Base-by-base conservation (phyloP, 2,329 filamentous ascomycete species). In the Aspergillaceae sp. region DNA sequence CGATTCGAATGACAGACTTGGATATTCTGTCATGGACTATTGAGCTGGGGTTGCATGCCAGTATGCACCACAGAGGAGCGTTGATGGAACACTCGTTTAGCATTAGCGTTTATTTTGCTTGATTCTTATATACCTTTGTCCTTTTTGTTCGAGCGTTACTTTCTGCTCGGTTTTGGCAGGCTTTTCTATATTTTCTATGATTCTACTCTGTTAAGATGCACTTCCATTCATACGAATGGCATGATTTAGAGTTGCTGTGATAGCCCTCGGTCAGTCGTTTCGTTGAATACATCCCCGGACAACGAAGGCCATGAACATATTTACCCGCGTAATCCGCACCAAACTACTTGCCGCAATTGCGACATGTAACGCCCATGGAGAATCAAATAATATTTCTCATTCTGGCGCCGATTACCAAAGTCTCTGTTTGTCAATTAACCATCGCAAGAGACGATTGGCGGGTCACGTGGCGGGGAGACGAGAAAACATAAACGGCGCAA, bases 1-100 rank as follows among this genome's bases (percentile, higher is more conserved):
- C 40, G 69, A 72, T 46, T 62, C 66, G n/a, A 71, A 64, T 48
- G 70, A 72, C 43, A 65, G 65, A 51, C 48, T 72, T 40, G 67
- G 66, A 34, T 57, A 60, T 40, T 58, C 61, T 9, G 50, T 54
- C 10, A 58, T 60, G 40, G 66, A 70, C 47, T 68, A 63, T 41
- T 68, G 51, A 64, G 33, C 7, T 8, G 19, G 19, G 19, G 19
- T 19, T 19, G 19, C 19, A 19, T 19, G 19, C 19, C 19, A 19
- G 19, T 19, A 19, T 19, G 19, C 19, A 19, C 19, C 19, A 19
- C 19, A 19, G 19, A 19, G 19, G 19, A 19, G 19, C 19, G 19
- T 19, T 32, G 5, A 32, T 32, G 30, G 8, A 9, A 32, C 30
- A 32, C 30, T 32, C 30, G 8, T 32, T 32, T 32, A 32, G 30